Base-by-base conservation (phyloP, 768 basidiomycete genomes). In the Boletus tomentosulus region DNA sequence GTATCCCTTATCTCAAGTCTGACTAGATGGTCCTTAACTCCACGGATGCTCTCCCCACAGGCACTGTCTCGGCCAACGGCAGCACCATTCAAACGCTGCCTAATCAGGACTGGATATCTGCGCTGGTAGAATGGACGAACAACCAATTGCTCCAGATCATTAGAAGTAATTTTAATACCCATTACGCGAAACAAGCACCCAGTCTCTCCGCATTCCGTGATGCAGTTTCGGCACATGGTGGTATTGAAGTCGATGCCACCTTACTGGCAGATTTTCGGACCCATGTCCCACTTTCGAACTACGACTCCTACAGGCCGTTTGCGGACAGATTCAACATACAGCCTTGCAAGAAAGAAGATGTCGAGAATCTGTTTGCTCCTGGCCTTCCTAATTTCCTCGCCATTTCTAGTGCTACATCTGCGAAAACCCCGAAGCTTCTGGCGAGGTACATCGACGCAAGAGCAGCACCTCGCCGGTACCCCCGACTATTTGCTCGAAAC, bases 341-440 rank as follows among this genome's bases (percentile, higher is more conserved):
- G 13, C 52, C 56, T 22, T 56, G 55, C 55, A 57, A 41, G 28
- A 39, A 57, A 25, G 47, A 28, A 24, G 52, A 57, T 4, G 38
- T 30, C 27, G 27, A 27, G 27, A 27, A 27, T 27, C 27, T 27
- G 3, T 27, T 27, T 27, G 27, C 27, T 27, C 28, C 51, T 25
- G 56, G 52, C 6, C 41, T 35, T 2, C 55, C 51, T 6, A 22
- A 38, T 35, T 49, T 22, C 31, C 25, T 54, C 9, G 27, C 35
- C 2, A n/a, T 25, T 22, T 35, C 56, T 27, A 57, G 56, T 16
- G 16, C 38, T 35, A 57, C 56, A 4, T 22, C 48, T 45, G 52
- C 42, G 39, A 42, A 4, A 6, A n/a, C 48, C 15, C 16, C 38
- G n/a, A 57, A 57, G 25, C 33, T 38, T 22, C 48, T 46, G 11